These are phyloP conservation scores for Furcasterigmium furcatum DNA, from an alignment of 2,329 filamentous ascomycete genomes.

Conservation along the genomic window DNA sequence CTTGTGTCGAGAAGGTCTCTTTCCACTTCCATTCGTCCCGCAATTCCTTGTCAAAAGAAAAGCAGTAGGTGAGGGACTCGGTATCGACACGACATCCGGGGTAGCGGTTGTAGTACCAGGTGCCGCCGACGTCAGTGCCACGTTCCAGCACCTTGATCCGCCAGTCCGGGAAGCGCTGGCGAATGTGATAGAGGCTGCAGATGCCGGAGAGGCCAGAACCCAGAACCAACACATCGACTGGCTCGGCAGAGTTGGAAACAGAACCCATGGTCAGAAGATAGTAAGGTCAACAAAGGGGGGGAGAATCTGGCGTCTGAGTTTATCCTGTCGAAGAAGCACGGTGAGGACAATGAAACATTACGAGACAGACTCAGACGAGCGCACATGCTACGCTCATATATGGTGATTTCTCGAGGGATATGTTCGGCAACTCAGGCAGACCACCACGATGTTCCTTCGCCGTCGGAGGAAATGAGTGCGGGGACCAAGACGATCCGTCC, in stretches of 20 bases:
- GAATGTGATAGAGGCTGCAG: slow-evolving; percentile 7
- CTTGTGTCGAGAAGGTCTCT: slow-evolving; percentile 25
- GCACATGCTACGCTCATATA: no score
- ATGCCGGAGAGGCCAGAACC: slow-evolving; percentile 7
- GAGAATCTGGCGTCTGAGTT: no score
- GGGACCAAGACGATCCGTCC: no score
- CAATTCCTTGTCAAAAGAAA: slow-evolving; percentile 35
- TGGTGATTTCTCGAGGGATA: no score
- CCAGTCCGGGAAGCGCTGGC: slow-evolving; percentile 4
- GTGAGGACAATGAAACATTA: no score
- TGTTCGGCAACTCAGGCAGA: no score
- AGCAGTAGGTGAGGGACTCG: slow-evolving; percentile 40
- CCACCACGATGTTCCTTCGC: no score
- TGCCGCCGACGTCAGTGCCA: slow-evolving; percentile 36
- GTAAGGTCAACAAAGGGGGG: no score
- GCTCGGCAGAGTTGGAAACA: slow-evolving; percentile 3
- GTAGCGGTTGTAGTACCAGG: slow-evolving; percentile 44
- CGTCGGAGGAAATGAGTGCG: no score
- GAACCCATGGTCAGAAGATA: slow-evolving; percentile 2
- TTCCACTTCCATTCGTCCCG: slow-evolving; percentile 38
- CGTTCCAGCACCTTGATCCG: slow-evolving; percentile 34
- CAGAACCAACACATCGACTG: slow-evolving; percentile 5
- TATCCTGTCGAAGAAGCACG: no score
- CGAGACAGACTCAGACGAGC: no score
- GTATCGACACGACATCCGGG: slow-evolving; percentile 44